Conservation (phyloP, 2,329 filamentous ascomycete species). For the Raffaelea ambrosiae region DNA sequence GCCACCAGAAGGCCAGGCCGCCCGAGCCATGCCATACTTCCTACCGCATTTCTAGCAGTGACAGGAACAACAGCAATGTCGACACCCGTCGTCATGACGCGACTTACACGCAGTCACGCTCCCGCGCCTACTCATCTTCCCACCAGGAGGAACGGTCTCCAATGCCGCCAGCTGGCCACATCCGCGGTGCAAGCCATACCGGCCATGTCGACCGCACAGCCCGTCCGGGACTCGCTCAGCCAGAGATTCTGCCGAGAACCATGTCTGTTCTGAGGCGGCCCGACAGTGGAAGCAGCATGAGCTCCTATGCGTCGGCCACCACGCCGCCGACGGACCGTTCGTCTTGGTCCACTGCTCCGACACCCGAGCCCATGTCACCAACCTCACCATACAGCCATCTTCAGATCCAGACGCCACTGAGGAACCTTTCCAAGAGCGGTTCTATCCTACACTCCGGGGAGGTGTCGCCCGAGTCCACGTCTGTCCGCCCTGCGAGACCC, state of each 20-base stretch:
- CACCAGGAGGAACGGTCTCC: neutral
- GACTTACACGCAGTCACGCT: too few species aligned
- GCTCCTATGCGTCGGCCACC: constrained; percentile 4
- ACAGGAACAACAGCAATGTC: too few species aligned
- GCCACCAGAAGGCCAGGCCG: too few species aligned
- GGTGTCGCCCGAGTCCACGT: neutral
- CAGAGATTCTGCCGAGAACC: neutral
- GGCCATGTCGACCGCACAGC: neutral
- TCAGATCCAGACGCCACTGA: constrained; percentile 1
- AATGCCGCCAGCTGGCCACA: neutral
- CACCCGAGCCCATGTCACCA: constrained; percentile 11
- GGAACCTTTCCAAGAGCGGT: neutral
- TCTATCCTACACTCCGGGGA: neutral
- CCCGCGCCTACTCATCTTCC: neutral
- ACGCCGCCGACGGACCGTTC: constrained; percentile 4
- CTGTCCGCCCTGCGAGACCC: neutral
- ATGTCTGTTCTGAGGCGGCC: constrained; percentile 1
- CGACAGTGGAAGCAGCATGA: constrained; percentile 11
- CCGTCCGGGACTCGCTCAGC: neutral
- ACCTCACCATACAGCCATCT: constrained; percentile 1
- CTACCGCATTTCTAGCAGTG: too few species aligned
- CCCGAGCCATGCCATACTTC: too few species aligned
- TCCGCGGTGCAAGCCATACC: neutral
- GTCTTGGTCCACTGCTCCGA: constrained; percentile 9
- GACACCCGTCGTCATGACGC: too few species aligned